phyloP scores from a whole-genome alignment of 768 basidiomycete species.

The Amanita thiersii region DNA sequence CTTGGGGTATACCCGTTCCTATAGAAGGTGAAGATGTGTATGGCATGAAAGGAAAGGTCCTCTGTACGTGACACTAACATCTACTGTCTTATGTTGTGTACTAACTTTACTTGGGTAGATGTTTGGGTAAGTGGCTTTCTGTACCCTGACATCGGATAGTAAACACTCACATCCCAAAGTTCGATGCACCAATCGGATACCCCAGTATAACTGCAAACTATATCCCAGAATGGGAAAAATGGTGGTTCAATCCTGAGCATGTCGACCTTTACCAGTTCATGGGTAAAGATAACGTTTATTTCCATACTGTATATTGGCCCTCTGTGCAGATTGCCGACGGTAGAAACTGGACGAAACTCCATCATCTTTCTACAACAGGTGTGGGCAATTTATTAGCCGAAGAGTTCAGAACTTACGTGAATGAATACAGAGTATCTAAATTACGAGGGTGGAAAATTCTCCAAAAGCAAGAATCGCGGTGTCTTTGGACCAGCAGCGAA shows the following conservation, averaged over 20 bases:
- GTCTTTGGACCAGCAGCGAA: slow-evolving; percentile 94
- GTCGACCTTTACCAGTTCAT: slow-evolving; percentile 97
- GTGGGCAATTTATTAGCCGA: neutral
- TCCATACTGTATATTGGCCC: slow-evolving; percentile 95
- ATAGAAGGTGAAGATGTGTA: slow-evolving; percentile 64
- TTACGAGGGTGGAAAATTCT: slow-evolving; percentile 98
- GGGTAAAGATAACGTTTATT: slow-evolving; percentile 99
- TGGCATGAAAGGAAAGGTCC: slow-evolving; percentile 90
- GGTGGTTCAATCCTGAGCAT: slow-evolving; percentile 93
- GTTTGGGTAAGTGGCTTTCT: slow-evolving; percentile 70
- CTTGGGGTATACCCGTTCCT: slow-evolving; percentile 95
- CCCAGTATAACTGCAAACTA: slow-evolving; percentile 95
- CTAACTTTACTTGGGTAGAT: slow-evolving; percentile 36
- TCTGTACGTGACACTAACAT: slow-evolving; percentile 59
- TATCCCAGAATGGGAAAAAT: slow-evolving; percentile 89
- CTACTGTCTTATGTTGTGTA: neutral
- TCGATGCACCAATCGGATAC: slow-evolving; percentile 96
- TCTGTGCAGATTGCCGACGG: slow-evolving; percentile 85
- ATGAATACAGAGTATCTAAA: slow-evolving; percentile 77
- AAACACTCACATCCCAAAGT: slow-evolving; percentile 46
- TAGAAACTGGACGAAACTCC: slow-evolving; percentile 86
- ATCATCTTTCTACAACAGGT: slow-evolving; percentile 96
- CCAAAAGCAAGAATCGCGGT: slow-evolving; percentile 92
- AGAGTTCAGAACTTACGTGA: slow-evolving; percentile 1
- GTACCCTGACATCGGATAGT: slow-evolving; percentile 5